These are phyloP conservation scores for Alternaria sp. DNA, from an alignment of 2,329 filamentous ascomycete genomes.

Conservation along the genomic window DNA sequence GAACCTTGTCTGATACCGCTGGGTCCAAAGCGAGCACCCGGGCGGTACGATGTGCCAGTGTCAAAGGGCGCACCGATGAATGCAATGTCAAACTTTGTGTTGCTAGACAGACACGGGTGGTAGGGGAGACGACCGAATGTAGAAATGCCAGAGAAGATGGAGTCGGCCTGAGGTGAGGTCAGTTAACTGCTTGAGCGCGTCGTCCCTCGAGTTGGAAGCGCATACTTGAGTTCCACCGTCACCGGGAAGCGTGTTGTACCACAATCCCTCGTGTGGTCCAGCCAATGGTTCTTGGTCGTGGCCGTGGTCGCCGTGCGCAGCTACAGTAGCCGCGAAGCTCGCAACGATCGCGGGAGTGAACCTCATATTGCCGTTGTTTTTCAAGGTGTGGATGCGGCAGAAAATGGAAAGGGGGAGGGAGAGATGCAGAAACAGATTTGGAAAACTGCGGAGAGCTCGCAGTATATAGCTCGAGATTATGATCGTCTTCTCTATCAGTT, in stretches of 20 bases:
- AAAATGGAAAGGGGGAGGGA: not conserved
- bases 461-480: constrained; percentile 33
- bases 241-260: constrained; percentile 84
- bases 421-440: constrained; percentile 2
- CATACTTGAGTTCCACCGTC: constrained; percentile 82
- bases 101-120: constrained; percentile 75
- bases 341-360: constrained; percentile 31
- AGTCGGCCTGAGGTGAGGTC: constrained; percentile 70
- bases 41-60: constrained; percentile 84
- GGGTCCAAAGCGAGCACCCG: constrained; percentile 83
- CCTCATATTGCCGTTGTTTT: constrained; percentile 35
- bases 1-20: constrained; percentile 87
- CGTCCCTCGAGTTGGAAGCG: not conserved
- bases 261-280: constrained; percentile 77
- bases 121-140: constrained; percentile 85
- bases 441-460: constrained; percentile 16
- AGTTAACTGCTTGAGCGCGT: constrained; percentile 12
- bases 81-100: constrained; percentile 81
- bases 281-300: constrained; percentile 66
- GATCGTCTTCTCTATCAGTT: constrained; percentile 33
- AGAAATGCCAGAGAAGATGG: constrained; percentile 86
- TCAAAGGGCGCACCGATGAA: constrained; percentile 90
- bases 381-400: not conserved
- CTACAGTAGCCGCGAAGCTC: constrained; percentile 58
- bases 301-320: constrained; percentile 67